Evolutionary conservation across 2,329 filamentous ascomycete species (phyloP), one percentile per base, ranked within the genome.

Genomic region (Fusarium sacchari): DNA sequence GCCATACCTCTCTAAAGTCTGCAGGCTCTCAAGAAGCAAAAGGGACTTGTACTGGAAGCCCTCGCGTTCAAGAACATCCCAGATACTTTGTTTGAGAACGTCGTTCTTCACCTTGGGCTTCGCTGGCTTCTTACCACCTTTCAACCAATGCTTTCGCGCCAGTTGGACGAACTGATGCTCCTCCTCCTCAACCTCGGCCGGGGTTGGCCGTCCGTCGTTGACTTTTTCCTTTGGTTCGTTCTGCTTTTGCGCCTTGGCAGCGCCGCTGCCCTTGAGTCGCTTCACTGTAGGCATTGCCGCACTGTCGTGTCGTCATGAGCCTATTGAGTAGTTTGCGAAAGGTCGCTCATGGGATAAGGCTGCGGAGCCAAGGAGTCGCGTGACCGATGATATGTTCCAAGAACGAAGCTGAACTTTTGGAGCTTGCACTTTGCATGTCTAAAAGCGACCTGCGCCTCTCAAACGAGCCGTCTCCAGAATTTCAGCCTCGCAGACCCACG

Each of bases 61-160:
- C 61, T 95, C 93, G 73, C 91, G 91, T 83, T 97, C 95, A 76
- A 99, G 84, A 62, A 91, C 88, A 82, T 97, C 94, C 95, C 96
- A 99, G 65, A 99, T 91, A 79, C 94, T 91, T 76, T 90, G 89
- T 85, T 97, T 97, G 79, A 99, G 84, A 52, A 97, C 90, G 72
- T 97, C 93, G 57, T 94, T 96, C 83, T 94, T 93, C 83, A 94
- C 91, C 83, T 92, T 93, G 79, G 89, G 85, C 79, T 91, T 94
- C 55, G 88, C 83, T 34, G 88, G 77, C 79, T 88, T 90, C 80
- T 86, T 89, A 30, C 88, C 85, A 14, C 86, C 76, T 80, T 92
- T 92, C 70, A 97, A 86, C 96, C 96, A 99, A 83, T 96, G 89
- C 82, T 93, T 91, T 79, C 91, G 90, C 69, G 96, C 96, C 73